phyloP scores from a whole-genome alignment of 306 rosid species.

The Morella rubra region DNA sequence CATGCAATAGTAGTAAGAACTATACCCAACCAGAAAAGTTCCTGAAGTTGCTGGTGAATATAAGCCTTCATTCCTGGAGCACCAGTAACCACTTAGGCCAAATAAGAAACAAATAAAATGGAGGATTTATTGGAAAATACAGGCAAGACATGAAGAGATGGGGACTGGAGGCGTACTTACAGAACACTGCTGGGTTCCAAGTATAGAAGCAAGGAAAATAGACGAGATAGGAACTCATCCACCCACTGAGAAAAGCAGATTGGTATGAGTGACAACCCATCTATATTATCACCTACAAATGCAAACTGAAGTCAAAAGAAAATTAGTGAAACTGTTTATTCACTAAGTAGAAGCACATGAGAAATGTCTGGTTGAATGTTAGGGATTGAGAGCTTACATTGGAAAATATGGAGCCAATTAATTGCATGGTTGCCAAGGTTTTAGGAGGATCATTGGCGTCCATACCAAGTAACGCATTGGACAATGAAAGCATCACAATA shows the following conservation, averaged over 20 bases:
- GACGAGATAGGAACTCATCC: conserved; percentile 95
- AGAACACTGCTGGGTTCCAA: conserved; percentile 90
- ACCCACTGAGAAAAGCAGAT: conserved; percentile 92
- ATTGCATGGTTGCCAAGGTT: conserved; percentile 98
- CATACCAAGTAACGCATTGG: conserved; percentile 98
- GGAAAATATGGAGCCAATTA: conserved; percentile 90
- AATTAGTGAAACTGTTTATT: conserved; percentile 24
- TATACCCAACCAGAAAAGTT: conserved; percentile 90
- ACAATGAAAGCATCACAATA: conserved; percentile 87
- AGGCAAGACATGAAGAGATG: not conserved
- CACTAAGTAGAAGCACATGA: conserved; percentile 15
- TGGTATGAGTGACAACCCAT: conserved; percentile 70
- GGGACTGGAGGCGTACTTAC: conserved; percentile 52
- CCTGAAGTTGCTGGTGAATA: conserved; percentile 84
- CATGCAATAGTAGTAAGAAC: conserved; percentile 91
- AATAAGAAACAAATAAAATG: conserved; percentile 25
- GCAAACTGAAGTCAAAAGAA: conserved; percentile 68
- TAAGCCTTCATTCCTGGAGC: conserved; percentile 82
- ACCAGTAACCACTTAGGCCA: conserved; percentile 40
- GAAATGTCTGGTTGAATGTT: conserved; percentile 6
- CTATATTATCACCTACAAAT: conserved; percentile 67
- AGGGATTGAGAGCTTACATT: conserved; percentile 59
- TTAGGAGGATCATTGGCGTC: conserved; percentile 99
- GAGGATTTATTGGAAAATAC: conserved; percentile 11
- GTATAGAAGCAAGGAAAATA: conserved; percentile 87